These are phyloP conservation scores for Somion occarium DNA, from an alignment of 1,284 basidiomycete genomes.

Conservation along the genomic window DNA sequence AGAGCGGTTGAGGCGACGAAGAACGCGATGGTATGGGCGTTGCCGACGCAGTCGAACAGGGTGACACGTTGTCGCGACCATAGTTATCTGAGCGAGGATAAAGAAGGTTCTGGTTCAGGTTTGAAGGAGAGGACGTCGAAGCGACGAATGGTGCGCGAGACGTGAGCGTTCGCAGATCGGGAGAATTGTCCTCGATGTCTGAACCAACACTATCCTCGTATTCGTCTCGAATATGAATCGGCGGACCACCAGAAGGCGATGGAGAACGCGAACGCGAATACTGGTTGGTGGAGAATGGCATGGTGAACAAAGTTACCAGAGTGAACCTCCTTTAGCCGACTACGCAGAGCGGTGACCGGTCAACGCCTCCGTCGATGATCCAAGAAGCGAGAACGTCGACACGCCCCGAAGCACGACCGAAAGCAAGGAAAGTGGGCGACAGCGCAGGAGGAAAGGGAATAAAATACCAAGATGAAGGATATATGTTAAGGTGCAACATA, in stretches of 20 bases:
- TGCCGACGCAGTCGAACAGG: conserved; percentile 29
- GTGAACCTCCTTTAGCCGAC: not conserved
- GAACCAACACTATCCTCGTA: conserved; percentile 16
- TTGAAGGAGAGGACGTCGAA: conserved; percentile 13
- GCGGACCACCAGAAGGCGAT: conserved; percentile 1
- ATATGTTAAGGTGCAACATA: too few species aligned
- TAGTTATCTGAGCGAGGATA: conserved; percentile 17
- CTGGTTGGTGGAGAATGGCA: conserved; percentile 11
- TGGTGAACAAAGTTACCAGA: not conserved
- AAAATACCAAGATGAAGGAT: too few species aligned
- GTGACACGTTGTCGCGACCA: conserved; percentile 16
- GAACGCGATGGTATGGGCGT: conserved; percentile 34
- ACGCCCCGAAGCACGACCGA: too few species aligned
- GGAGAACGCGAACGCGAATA: conserved; percentile 7
- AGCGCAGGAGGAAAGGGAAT: too few species aligned
- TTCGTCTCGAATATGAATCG: conserved; percentile 15
- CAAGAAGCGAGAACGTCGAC: too few species aligned
- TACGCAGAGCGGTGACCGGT: too few species aligned
- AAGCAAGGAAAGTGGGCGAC: too few species aligned
- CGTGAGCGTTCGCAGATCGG: conserved; percentile 10
- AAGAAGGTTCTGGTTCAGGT: conserved; percentile 17
- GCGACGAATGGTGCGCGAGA: conserved; percentile 18
- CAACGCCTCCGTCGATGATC: too few species aligned
- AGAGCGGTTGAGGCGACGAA: conserved; percentile 29
- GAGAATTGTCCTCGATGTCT: conserved; percentile 12